phyloP scores from a whole-genome alignment of 495 filamentous ascomycete genomes.

The Hypoxylon trugodes region DNA sequence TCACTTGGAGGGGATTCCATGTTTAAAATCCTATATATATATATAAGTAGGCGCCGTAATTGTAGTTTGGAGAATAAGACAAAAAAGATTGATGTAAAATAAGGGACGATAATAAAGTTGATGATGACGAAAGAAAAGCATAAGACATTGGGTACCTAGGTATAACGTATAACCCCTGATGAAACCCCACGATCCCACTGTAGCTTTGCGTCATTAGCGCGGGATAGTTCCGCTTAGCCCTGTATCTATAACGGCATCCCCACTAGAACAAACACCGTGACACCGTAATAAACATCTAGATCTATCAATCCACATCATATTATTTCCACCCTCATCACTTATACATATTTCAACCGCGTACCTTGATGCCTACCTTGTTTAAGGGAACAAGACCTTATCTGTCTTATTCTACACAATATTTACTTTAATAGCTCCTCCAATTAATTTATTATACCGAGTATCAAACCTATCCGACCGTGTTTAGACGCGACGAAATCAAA shows the following conservation, averaged over 20 bases:
- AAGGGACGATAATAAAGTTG: too few species aligned
- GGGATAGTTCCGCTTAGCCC: background rate
- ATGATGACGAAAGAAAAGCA: too few species aligned
- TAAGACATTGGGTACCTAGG: background rate
- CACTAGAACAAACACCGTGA: background rate
- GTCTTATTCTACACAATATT: background rate
- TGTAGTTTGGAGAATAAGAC: too few species aligned
- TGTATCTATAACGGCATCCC: background rate
- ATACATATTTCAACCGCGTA: background rate
- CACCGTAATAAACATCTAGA: background rate
- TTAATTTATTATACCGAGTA: background rate
- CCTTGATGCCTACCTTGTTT: too few species aligned
- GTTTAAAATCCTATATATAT: background rate
- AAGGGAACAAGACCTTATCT: background rate
- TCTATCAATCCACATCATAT: background rate
- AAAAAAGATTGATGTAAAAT: too few species aligned
- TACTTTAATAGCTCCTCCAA: background rate
- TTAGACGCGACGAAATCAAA: slow-evolving; percentile 15
- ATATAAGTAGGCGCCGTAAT: too few species aligned
- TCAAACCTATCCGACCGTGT: background rate
- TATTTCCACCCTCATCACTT: background rate
- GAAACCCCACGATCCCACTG: slow-evolving; percentile 1
- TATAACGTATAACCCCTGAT: background rate
- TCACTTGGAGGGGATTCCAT: slow-evolving; percentile 3
- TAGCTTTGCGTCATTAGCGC: slow-evolving; percentile 11